phyloP scores from a whole-genome alignment of 2,329 filamentous ascomycete genomes.

The Geosmithia morbida region DNA sequence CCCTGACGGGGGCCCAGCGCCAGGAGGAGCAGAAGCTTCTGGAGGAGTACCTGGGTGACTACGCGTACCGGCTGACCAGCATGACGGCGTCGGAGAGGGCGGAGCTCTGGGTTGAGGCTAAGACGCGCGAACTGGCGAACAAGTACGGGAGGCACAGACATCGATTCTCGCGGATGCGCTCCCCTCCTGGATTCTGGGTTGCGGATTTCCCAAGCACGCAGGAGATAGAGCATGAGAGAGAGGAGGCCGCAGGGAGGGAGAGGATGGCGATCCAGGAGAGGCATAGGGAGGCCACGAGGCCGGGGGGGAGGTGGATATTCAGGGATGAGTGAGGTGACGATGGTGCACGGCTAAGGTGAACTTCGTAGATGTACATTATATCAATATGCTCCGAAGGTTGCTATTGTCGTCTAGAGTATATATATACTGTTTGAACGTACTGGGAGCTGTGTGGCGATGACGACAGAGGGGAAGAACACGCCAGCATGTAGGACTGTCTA shows the following conservation, averaged over 20 bases:
- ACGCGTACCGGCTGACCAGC: conserved; percentile 39
- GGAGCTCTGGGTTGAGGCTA: conserved; percentile 60
- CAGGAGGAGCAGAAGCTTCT: conserved; percentile 34
- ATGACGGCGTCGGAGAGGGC: conserved; percentile 48
- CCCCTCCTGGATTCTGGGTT: conserved; percentile 83
- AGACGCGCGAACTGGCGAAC: conserved; percentile 58
- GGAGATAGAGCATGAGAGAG: conserved; percentile 51
- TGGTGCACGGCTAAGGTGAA: neutral
- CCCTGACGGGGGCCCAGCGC: conserved; percentile 18
- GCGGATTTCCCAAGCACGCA: conserved; percentile 83
- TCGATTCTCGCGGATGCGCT: conserved; percentile 52
- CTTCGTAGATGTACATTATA: neutral
- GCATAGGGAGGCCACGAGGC: conserved; percentile 68
- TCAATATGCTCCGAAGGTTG: neutral
- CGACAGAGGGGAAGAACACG: too few species aligned
- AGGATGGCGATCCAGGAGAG: conserved; percentile 54
- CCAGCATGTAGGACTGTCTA: too few species aligned
- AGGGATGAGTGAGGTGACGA: conserved; percentile 49
- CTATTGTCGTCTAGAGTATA: neutral
- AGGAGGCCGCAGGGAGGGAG: conserved; percentile 49
- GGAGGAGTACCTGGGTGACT: conserved; percentile 41
- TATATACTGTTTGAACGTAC: too few species aligned
- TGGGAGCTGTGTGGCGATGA: too few species aligned
- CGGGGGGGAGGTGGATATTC: conserved; percentile 66
- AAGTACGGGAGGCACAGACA: conserved; percentile 66